These are phyloP conservation scores for Rhizoclosmatium globosum DNA, from an alignment of 192 early-diverging fungal species.

Conservation along the genomic window DNA sequence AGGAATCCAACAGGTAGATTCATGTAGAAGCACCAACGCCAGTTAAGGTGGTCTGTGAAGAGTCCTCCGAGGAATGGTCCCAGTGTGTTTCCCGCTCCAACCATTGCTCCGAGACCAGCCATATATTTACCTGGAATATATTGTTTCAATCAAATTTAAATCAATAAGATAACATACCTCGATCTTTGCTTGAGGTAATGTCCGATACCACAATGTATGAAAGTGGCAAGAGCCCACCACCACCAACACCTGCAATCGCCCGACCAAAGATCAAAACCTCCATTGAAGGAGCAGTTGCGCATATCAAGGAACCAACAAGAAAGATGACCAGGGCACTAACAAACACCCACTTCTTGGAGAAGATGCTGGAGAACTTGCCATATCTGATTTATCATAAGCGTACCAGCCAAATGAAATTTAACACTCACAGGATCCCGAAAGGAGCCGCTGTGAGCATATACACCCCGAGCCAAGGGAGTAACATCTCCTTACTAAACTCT, in stretches of 20 bases:
- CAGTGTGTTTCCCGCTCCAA: constrained; percentile 79
- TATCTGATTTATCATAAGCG: background rate
- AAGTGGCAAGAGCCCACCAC: constrained; percentile 24
- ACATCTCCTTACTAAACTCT: background rate
- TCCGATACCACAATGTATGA: constrained; percentile 14
- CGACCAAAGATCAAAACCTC: constrained; percentile 70
- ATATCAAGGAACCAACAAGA: constrained; percentile 75
- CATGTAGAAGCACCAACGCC: constrained; percentile 67
- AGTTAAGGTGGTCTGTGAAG: constrained; percentile 69
- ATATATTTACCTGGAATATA: background rate
- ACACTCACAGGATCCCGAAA: constrained; percentile 1
- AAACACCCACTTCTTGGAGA: constrained; percentile 54
- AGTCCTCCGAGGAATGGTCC: constrained; percentile 89
- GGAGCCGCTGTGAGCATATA: background rate
- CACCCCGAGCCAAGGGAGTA: constrained; percentile 67
- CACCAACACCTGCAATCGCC: constrained; percentile 81
- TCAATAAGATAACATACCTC: constrained; percentile 48
- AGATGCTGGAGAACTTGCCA: constrained; percentile 36
- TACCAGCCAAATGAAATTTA: background rate
- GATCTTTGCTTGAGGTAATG: constrained; percentile 54
- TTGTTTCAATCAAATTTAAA: background rate
- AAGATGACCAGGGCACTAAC: constrained; percentile 78
- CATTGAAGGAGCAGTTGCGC: constrained; percentile 60
- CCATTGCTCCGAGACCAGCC: constrained; percentile 74
- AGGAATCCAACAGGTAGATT: constrained; percentile 79